Evolutionary conservation across 371 early-diverging fungal genomes (phyloP).

Genomic region (Mucor velutinosus): DNA sequence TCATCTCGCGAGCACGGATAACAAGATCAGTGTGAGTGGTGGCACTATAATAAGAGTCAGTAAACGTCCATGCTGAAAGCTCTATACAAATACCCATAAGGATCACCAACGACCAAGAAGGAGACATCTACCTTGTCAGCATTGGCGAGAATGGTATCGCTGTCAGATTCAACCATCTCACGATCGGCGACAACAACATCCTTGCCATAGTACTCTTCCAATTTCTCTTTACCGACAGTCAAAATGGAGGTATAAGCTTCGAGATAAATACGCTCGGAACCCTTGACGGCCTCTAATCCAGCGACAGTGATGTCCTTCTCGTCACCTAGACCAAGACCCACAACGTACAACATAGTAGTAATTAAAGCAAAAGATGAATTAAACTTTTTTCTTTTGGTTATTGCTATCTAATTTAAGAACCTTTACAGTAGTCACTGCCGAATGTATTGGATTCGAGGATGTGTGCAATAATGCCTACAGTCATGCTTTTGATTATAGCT

Average conservation of each 20-base stretch:
- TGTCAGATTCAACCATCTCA: slow-evolving; percentile 95
- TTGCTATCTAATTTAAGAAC: too few species aligned
- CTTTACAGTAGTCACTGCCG: background rate
- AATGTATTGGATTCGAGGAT: too few species aligned
- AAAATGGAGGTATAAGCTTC: slow-evolving; percentile 99
- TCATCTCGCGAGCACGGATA: slow-evolving; percentile 89
- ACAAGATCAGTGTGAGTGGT: slow-evolving; percentile 99
- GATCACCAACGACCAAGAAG: slow-evolving; percentile 99
- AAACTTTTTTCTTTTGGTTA: too few species aligned
- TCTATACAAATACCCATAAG: slow-evolving; percentile 72
- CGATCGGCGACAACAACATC: slow-evolving; percentile 89
- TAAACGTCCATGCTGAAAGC: background rate
- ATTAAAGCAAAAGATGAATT: background rate
- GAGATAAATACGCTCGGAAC: slow-evolving; percentile 91
- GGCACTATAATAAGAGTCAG: slow-evolving; percentile 63
- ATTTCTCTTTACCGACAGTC: slow-evolving; percentile 79
- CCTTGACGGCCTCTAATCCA: slow-evolving; percentile 91
- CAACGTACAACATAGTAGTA: slow-evolving; percentile 22
- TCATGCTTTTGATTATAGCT: too few species aligned
- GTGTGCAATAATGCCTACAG: too few species aligned
- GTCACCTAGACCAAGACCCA: slow-evolving; percentile 89
- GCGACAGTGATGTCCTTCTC: slow-evolving; percentile 96
- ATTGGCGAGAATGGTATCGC: slow-evolving; percentile 87
- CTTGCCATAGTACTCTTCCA: slow-evolving; percentile 91
- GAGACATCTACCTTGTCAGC: slow-evolving; percentile 91